Conservation (phyloP, 805 yeast genomes). For the Starmerella apis region DNA sequence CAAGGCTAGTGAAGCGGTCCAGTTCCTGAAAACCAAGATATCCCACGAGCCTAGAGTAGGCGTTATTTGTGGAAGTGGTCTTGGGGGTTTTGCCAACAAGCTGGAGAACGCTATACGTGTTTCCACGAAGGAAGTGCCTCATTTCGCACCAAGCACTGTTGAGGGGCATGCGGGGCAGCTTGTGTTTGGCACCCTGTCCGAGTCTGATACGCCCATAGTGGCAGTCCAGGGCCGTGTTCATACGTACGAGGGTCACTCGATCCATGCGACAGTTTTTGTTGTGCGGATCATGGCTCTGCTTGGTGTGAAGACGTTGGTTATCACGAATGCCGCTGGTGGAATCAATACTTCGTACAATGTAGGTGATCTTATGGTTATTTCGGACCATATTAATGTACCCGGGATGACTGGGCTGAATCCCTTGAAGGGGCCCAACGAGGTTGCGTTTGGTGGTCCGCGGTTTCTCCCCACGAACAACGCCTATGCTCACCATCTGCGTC, state of each 20-base stretch:
- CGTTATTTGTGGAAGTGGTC: conserved; percentile 89
- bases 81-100: conserved; percentile 68
- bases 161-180: conserved; percentile 82
- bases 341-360: conserved; percentile 53
- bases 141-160: conserved; percentile 72
- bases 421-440: conserved; percentile 75
- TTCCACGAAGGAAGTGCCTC: conserved; percentile 62
- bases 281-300: conserved; percentile 60
- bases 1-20: conserved; percentile 21
- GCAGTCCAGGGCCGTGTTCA: conserved; percentile 93
- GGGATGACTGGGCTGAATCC: conserved; percentile 87
- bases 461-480: conserved; percentile 85
- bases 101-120: conserved; percentile 41
- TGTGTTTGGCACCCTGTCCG: conserved; percentile 48
- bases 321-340: conserved; percentile 97
- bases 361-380: conserved; percentile 84
- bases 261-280: conserved; percentile 75
- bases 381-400: conserved; percentile 82
- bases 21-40: conserved; percentile 15
- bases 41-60: conserved; percentile 37
- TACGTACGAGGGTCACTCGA: conserved; percentile 83
- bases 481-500: conserved; percentile 64
- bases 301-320: conserved; percentile 54
- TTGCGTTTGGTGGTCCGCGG: conserved; percentile 62
- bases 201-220: conserved; percentile 54